Evolutionary conservation across 2,329 filamentous ascomycete genomes (phyloP), one percentile per base, ranked within the genome.

Genomic region (Drechslerella stenobrocha): DNA sequence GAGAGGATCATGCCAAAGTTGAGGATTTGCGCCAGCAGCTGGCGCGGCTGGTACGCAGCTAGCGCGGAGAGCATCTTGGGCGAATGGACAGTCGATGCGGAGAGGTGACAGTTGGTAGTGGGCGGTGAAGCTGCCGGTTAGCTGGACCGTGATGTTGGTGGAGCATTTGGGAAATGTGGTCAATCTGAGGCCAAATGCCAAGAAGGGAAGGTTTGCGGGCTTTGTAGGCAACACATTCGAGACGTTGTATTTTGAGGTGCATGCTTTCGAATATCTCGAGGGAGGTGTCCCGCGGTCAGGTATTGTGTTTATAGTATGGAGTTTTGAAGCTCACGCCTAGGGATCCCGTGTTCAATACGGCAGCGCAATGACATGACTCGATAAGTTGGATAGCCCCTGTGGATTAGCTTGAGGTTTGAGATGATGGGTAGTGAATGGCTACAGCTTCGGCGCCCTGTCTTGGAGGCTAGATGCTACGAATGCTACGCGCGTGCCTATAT

Each of bases 1-100:
- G 87, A 90, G 51, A 96, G 83, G 70, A 96, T 89, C 70, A 96
- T 84, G 59, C 86, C 90, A 77, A 96, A 96, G 79, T 95, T 95
- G 75, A 96, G 84, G 72, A 92, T 77, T 80, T 95, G 90, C 48
- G 84, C 82, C 73, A 90, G 85, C 56, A 88, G 82, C 76, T 95
- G 89, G 77, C 90, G 87, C 71, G 89, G 87, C 77, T 89, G 90
- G 74, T 83, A 79, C 55, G 78, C 77, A 65, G 81, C 79, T 70
- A 95, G 80, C 71, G 81, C 78, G 44, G 85, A 84, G 70, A 92
- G 74, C 88, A 91, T 91, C 40, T 35, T 42, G 26, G 18, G 45
- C 11, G 18, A 24, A 3, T 40, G 6, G 45, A 30, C 18, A 32
- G 50, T 28, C 18, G 50, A 34, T 13, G 15, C 18, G 40, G 11